Evolutionary conservation across 352 stramenopile species (phyloP).

Genomic region (Phytophthora hybrid): DNA sequence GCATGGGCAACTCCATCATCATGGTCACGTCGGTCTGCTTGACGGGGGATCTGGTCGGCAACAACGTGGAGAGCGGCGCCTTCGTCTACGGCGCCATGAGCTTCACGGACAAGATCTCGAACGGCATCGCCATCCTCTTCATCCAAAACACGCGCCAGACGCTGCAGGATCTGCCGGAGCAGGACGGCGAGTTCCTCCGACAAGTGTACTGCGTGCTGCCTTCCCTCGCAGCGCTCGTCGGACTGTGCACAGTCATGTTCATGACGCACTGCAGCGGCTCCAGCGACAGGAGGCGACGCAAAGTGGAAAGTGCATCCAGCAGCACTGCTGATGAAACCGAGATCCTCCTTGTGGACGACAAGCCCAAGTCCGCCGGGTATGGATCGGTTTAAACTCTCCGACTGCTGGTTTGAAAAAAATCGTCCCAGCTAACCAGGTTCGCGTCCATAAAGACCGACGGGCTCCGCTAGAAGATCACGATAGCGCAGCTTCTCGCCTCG

Average conservation of each 20-base stretch:
- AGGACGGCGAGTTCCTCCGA: conserved; percentile 78
- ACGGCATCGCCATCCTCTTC: conserved; percentile 80
- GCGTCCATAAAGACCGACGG: conserved; percentile 11
- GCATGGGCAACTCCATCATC: conserved; percentile 88
- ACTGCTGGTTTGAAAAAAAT: neutral
- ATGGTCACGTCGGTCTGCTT: conserved; percentile 90
- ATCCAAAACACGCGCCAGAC: conserved; percentile 87
- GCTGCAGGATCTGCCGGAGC: conserved; percentile 56
- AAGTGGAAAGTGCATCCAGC: conserved; percentile 32
- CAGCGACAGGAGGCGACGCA: conserved; percentile 31
- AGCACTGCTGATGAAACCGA: conserved; percentile 45
- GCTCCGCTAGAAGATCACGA: conserved; percentile 10
- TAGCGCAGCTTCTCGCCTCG: conserved; percentile 29
- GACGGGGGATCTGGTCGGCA: conserved; percentile 83
- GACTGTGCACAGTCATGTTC: conserved; percentile 71
- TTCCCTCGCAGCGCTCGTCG: conserved; percentile 64
- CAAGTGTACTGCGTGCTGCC: conserved; percentile 81
- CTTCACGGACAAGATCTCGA: conserved; percentile 91
- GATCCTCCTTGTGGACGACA: conserved; percentile 29
- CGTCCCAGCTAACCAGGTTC: conserved; percentile 1
- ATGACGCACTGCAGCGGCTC: conserved; percentile 74
- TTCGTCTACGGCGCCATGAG: conserved; percentile 91
- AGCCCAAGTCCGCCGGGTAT: conserved; percentile 25
- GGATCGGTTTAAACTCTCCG: conserved; percentile 21
- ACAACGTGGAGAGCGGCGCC: conserved; percentile 83